Percentiles rank a stretch among this genome's conserved stretches.
These are phyloP conservation scores for Pythium aphanidermatum DNA, from an alignment of 352 stramenopile genomes.

Conservation along the genomic window DNA sequence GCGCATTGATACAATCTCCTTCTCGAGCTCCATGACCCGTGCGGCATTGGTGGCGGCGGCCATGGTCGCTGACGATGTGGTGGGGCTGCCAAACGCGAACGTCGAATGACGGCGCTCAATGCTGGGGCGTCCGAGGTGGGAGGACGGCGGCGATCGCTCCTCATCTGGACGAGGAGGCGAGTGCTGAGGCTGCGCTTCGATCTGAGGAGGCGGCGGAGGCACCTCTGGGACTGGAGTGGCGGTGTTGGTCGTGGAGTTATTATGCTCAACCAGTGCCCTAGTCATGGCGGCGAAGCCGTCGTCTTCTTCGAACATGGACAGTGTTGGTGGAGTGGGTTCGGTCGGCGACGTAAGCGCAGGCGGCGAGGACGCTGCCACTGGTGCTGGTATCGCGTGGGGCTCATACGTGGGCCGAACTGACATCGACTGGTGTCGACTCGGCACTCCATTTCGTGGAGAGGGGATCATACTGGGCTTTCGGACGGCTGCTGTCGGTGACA, in stretches of 20 bases:
- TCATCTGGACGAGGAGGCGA: neutral
- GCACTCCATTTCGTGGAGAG: too few species aligned
- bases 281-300: conserved; percentile 14
- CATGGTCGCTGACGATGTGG: conserved; percentile 9
- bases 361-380: too few species aligned
- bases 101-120: conserved; percentile 18
- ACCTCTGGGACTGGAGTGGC: neutral
- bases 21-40: conserved; percentile 48
- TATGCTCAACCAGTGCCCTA: conserved; percentile 11
- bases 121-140: conserved; percentile 1
- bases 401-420: too few species aligned
- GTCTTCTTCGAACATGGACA: conserved; percentile 19
- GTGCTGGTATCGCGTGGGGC: too few species aligned
- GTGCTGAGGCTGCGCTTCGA: conserved; percentile 2
- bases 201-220: conserved; percentile 9
- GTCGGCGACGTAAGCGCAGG: conserved; percentile 6
- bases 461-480: conserved; percentile 14
- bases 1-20: conserved; percentile 52
- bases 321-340: neutral
- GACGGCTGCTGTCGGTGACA: neutral
- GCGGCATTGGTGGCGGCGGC: conserved; percentile 7
- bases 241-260: neutral
- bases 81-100: conserved; percentile 14
- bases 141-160: conserved; percentile 5
- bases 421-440: too few species aligned